Conservation (phyloP, 345 rosid species). For the Murraya paniculata region DNA sequence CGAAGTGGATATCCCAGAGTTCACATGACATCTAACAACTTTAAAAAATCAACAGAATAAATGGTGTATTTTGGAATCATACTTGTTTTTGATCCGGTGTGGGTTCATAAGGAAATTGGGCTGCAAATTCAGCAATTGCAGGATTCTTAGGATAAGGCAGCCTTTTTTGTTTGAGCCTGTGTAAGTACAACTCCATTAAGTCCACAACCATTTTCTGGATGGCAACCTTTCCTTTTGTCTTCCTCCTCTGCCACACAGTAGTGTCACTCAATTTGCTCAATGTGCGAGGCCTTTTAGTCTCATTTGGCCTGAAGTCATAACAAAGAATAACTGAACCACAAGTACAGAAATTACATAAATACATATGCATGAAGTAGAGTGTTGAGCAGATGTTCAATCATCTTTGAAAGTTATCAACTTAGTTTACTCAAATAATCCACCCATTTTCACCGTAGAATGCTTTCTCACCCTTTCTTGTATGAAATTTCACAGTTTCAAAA, state of each 20-base stretch:
- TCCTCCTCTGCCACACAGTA: constrained; percentile 81
- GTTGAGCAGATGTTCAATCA: neutral
- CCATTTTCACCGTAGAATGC: neutral
- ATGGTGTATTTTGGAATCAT: neutral
- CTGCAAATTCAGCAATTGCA: constrained; percentile 59
- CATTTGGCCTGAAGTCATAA: constrained; percentile 65
- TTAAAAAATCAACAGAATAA: neutral
- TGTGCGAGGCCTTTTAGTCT: constrained; percentile 66
- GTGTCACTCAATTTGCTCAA: constrained; percentile 87
- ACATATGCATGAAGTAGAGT: neutral
- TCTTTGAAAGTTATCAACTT: neutral
- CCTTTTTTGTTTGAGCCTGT: constrained; percentile 83
- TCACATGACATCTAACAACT: neutral
- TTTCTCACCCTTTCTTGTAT: neutral
- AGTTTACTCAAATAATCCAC: neutral
- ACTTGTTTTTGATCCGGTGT: constrained; percentile 93
- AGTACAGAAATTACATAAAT: neutral
- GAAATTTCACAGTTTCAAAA: neutral
- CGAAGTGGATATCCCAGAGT: neutral
- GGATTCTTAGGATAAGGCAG: constrained; percentile 72
- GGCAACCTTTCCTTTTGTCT: constrained; percentile 92
- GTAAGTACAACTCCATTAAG: constrained; percentile 93
- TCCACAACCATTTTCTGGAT: constrained; percentile 98
- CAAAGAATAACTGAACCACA: constrained; percentile 13
- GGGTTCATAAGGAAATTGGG: constrained; percentile 77